Evolutionary conservation across 2,329 filamentous ascomycete genomes (phyloP).

Genomic region (Hymenoscyphus occultus): DNA sequence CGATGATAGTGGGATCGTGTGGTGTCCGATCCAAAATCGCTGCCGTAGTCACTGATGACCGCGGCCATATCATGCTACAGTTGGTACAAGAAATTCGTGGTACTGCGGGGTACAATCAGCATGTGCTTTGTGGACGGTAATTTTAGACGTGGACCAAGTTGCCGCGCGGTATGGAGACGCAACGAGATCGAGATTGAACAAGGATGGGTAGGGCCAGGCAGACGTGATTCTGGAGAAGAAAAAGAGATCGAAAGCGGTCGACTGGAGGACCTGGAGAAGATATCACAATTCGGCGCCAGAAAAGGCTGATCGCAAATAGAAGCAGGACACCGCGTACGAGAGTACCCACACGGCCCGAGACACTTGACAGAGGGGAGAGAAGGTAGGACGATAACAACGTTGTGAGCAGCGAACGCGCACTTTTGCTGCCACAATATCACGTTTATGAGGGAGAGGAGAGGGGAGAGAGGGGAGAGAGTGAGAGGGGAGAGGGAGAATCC

Average conservation of each 20-base stretch:
- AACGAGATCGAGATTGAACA: not conserved
- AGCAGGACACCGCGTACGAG: not conserved
- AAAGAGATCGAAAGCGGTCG: not conserved
- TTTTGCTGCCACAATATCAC: constrained; percentile 10
- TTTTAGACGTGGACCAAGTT: constrained; percentile 1
- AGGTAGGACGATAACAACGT: constrained; percentile 8
- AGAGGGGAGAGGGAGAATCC: not conserved
- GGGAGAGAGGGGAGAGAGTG: too few relatives aligned
- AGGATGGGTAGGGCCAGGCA: not conserved
- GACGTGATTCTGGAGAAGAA: not conserved
- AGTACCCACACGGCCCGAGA: not conserved
- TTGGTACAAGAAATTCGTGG: constrained; percentile 17
- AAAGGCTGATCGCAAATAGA: constrained; percentile 5
- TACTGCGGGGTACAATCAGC: constrained; percentile 31
- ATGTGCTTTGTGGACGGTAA: constrained; percentile 10
- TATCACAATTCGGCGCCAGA: not conserved
- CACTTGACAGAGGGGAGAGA: constrained; percentile 6
- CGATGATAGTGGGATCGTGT: constrained; percentile 53
- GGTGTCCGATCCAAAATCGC: constrained; percentile 72
- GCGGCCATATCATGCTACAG: constrained; percentile 53
- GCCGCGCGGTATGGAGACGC: not conserved
- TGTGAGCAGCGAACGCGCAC: constrained; percentile 3
- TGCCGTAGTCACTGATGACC: constrained; percentile 64
- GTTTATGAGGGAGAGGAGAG: not conserved
- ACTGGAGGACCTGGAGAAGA: not conserved